Conservation (phyloP, 768 basidiomycete genomes). For the Mycena filopes region DNA sequence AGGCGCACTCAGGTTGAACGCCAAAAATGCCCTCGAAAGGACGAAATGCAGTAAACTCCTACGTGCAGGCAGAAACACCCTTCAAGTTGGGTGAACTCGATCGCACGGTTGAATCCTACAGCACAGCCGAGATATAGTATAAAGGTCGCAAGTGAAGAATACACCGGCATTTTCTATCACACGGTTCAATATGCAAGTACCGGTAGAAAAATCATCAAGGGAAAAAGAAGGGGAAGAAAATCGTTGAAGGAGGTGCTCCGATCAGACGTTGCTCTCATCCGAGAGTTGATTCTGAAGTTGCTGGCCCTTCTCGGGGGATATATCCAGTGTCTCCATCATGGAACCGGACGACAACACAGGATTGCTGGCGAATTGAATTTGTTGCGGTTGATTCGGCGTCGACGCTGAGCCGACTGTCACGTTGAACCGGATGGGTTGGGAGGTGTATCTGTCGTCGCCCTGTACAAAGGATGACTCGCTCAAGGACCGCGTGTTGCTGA, state of each 20-base stretch:
- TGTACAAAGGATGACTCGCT: slow-evolving; percentile 10
- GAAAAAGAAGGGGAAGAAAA: neutral
- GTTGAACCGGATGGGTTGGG: neutral
- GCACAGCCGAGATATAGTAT: neutral
- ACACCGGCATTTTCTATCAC: slow-evolving; percentile 4
- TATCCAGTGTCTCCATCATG: neutral
- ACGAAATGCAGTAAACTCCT: no score
- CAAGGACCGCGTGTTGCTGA: slow-evolving; percentile 7
- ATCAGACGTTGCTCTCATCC: slow-evolving; percentile 19
- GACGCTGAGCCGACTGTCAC: neutral
- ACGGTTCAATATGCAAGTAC: slow-evolving; percentile 9
- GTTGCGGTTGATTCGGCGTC: neutral
- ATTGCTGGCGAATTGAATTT: slow-evolving; percentile 15
- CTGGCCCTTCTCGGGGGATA: neutral
- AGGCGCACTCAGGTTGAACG: no score
- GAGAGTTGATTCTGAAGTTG: slow-evolving; percentile 5
- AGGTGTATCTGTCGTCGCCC: neutral
- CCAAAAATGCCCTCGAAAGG: no score
- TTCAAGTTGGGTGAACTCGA: no score
- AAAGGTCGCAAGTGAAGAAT: slow-evolving; percentile 2
- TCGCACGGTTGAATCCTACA: neutral
- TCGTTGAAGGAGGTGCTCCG: no score
- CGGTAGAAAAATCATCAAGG: neutral
- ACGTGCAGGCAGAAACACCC: no score
- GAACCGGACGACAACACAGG: neutral